A percentile compares a stretch with the other conserved stretches of the same genome.
phyloP scores from a whole-genome alignment of 139 green algal species.

The Auxenochlorella protothecoides region DNA sequence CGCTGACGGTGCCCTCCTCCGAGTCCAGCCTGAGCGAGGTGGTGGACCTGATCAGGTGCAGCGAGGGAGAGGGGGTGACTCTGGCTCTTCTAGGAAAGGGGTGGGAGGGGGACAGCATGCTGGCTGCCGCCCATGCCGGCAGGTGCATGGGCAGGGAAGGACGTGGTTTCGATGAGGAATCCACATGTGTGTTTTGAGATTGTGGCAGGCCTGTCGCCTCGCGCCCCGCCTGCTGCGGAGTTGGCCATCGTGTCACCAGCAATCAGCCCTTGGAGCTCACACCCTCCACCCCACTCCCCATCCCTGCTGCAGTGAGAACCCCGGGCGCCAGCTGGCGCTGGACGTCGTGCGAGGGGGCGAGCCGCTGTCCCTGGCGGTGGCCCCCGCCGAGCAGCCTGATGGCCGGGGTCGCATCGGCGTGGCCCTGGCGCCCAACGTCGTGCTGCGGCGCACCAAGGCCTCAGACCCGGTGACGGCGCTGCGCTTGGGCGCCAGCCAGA shows the following conservation, averaged over 20 bases:
- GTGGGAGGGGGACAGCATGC: not conserved
- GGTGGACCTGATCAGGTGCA: constrained; percentile 52
- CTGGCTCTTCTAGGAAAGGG: not conserved
- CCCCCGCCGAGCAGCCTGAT: constrained; percentile 25
- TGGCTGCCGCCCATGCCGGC: no score
- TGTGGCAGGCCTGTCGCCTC: no score
- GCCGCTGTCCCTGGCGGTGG: constrained; percentile 23
- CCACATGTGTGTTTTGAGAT: no score
- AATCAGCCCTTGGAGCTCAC: not conserved
- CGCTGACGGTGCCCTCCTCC: constrained; percentile 25
- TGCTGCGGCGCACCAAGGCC: constrained; percentile 35
- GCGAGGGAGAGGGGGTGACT: not conserved
- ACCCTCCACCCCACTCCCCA: not conserved
- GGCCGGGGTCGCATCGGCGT: constrained; percentile 82
- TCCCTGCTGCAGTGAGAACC: constrained; percentile 19
- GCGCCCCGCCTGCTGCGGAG: no score
- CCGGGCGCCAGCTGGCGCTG: constrained; percentile 22
- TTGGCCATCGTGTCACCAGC: no score
- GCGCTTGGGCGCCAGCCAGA: constrained; percentile 3
- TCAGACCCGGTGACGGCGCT: not conserved
- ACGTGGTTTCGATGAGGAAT: no score
- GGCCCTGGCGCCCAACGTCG: constrained; percentile 59
- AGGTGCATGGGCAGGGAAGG: not conserved
- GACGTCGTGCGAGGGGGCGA: constrained; percentile 17
- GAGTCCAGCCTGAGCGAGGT: constrained; percentile 29